A percentile compares a stretch with the other conserved stretches of the same genome.
Evolutionary conservation across 2,329 filamentous ascomycete genomes (phyloP).

Genomic region (Salinomyces thailandicus): DNA sequence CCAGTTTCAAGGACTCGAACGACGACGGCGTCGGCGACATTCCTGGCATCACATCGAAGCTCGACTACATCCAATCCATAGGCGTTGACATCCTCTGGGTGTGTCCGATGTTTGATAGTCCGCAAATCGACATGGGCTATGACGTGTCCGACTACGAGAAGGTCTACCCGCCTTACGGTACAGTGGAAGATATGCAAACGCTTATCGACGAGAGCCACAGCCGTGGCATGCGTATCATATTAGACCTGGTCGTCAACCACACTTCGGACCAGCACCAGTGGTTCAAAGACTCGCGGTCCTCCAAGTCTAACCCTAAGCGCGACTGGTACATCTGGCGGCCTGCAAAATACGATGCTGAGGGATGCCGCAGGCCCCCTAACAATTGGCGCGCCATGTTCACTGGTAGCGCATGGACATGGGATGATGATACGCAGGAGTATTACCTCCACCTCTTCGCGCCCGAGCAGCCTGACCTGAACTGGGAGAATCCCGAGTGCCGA

Average conservation of each 20-base stretch:
- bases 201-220: slow-evolving; percentile 34
- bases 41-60: slow-evolving; percentile 47
- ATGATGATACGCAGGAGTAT: slow-evolving; percentile 61
- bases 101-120: slow-evolving; percentile 47
- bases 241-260: slow-evolving; percentile 24
- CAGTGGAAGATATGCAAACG: slow-evolving; percentile 34
- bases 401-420: slow-evolving; percentile 55
- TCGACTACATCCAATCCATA: slow-evolving; percentile 53
- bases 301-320: slow-evolving; percentile 42
- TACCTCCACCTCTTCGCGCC: slow-evolving; percentile 67
- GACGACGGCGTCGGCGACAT: slow-evolving; percentile 51
- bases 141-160: slow-evolving; percentile 38
- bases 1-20: slow-evolving; percentile 41
- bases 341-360: slow-evolving; percentile 36
- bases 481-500: slow-evolving; percentile 59
- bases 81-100: slow-evolving; percentile 58
- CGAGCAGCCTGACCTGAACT: slow-evolving; percentile 75
- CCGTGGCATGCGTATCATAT: slow-evolving; percentile 38
- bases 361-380: slow-evolving; percentile 57
- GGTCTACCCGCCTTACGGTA: slow-evolving; percentile 39
- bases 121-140: slow-evolving; percentile 45
- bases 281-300: slow-evolving; percentile 46
- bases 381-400: slow-evolving; percentile 60
- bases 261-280: slow-evolving; percentile 42
- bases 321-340: slow-evolving; percentile 55